Percentiles rank a stretch among this genome's conserved stretches.
Evolutionary conservation across 2,329 filamentous ascomycete genomes (phyloP).

Genomic region (Dothideomycetes sp.): DNA sequence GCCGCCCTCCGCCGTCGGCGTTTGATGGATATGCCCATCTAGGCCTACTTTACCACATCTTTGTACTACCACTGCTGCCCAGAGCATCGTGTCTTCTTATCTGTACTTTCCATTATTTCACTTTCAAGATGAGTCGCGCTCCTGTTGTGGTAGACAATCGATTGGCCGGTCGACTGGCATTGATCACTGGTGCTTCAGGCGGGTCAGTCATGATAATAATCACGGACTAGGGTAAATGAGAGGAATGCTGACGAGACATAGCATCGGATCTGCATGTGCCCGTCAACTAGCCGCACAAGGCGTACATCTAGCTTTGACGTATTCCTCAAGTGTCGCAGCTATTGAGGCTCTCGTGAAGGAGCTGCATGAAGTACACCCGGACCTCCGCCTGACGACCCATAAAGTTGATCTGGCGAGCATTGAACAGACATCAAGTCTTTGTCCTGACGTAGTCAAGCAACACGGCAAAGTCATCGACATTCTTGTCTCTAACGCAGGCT

Average conservation of each 20-base stretch:
- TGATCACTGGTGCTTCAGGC: slow-evolving; percentile 50
- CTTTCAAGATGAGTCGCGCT: too few species aligned
- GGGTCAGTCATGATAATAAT: slow-evolving; percentile 31
- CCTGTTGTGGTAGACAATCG: slow-evolving; percentile 18
- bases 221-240: neutral
- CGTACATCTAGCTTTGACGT: slow-evolving; percentile 47
- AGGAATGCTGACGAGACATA: slow-evolving; percentile 15
- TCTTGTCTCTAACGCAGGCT: slow-evolving; percentile 54
- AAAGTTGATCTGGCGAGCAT: slow-evolving; percentile 45
- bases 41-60: too few species aligned
- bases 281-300: slow-evolving; percentile 40
- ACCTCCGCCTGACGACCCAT: slow-evolving; percentile 40
- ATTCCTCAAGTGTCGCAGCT: slow-evolving; percentile 38
- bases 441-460: slow-evolving; percentile 39
- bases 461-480: slow-evolving; percentile 50
- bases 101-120: too few species aligned
- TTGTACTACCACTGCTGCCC: too few species aligned
- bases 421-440: slow-evolving; percentile 43
- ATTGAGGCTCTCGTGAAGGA: slow-evolving; percentile 35
- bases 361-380: slow-evolving; percentile 21
- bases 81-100: too few species aligned
- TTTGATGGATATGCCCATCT: too few species aligned
- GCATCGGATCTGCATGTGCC: slow-evolving; percentile 49
- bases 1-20: too few species aligned
- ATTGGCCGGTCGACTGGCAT: slow-evolving; percentile 41